Evolutionary conservation across 345 rosid species (phyloP), one percentile per base, ranked within the genome.

Genomic region (Melaleuca quinquenervia): DNA sequence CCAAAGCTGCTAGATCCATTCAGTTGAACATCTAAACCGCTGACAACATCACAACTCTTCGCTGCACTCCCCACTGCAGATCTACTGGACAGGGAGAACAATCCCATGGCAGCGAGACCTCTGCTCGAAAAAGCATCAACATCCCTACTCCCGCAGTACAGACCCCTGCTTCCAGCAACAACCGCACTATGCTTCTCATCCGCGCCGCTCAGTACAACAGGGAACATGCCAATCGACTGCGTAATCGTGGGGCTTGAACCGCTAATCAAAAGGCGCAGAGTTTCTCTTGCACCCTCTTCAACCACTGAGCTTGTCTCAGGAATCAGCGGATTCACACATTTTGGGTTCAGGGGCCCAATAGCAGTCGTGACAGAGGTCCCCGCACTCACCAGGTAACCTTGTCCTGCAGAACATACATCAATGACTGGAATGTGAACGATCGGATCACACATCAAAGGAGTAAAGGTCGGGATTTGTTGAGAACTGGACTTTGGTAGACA

Each of bases 221-320:
- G 95, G 5, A 93, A 85, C 5, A 92, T 91, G 85, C 90, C 89
- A 74, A 90, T 88, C 87, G 93, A 70, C 48, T 70, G 80, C 44
- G 80, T 70, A 8, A 70, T 41, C 26, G 14, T 70, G 80, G 80
- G 26, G 75, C 87, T 87, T 20, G 99, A 93, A 86, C 98, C 89
- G 58, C 95, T 91, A 51, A 97, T 90, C 62, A 97, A 98, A 56
- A 96, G 86, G 54, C 98, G 89, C 50, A 97, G 93, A 7, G 99
- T 97, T 90, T 97, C 99, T 85, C 99, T 94, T 3, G 99, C 99
- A 49, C 99, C 94, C 88, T 94, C 94, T 83, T 96, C 99, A 18
- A 96, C 87, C 86, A 93, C 54, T 5, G 97, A 91, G 22, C 94
- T 96, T 6, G 93, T 87, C 86, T 94, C 90, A 0, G 96, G 90